A percentile compares a stretch with the other conserved stretches of the same genome.
phyloP scores from a whole-genome alignment of 2,329 filamentous ascomycete species.

The Alternaria triticina region DNA sequence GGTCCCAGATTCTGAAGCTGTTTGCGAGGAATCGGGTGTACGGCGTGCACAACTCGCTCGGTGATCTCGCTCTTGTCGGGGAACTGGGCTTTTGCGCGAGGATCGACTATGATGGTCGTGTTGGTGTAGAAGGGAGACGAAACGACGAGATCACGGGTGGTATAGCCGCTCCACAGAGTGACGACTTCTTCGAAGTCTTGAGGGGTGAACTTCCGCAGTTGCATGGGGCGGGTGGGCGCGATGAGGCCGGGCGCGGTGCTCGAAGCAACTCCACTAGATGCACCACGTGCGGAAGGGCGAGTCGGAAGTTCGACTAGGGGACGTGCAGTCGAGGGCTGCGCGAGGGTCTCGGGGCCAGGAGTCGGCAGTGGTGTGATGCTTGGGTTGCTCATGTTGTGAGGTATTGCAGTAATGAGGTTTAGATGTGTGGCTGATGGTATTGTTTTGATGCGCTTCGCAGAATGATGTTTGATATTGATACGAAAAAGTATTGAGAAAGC shows the following conservation, averaged over 20 bases:
- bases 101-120: neutral
- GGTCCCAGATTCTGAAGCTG: neutral
- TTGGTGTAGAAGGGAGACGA: neutral
- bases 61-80: neutral
- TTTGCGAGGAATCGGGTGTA: neutral
- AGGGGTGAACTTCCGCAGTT: neutral
- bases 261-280: neutral
- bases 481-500: neutral
- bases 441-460: neutral
- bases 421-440: rapidly evolving
- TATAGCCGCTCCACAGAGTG: neutral
- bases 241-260: neutral
- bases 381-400: neutral
- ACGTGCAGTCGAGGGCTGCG: neutral
- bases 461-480: too few relatives aligned
- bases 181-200: neutral
- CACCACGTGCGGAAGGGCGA: neutral
- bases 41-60: neutral
- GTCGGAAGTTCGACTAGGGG: neutral
- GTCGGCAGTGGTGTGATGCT: neutral
- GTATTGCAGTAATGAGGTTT: neutral
- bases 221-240: neutral
- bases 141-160: neutral
- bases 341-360: neutral
- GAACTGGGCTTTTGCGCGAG: neutral